A percentile compares a stretch with the other conserved stretches of the same genome.
Conservation (phyloP, 83 land plant species). For the Picea engelmannii region DNA sequence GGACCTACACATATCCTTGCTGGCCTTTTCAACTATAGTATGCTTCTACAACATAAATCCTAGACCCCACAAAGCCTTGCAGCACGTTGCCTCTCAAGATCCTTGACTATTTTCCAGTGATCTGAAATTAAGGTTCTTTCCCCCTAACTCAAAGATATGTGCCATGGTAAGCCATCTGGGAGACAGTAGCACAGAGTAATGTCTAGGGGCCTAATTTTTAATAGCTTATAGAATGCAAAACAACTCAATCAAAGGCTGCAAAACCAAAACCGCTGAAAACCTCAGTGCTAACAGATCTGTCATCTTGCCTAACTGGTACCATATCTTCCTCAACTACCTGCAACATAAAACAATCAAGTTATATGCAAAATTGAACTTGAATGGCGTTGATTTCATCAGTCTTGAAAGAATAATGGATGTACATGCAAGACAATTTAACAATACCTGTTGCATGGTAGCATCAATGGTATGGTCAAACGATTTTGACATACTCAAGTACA, state of each 20-base stretch:
- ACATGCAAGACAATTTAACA: no score
- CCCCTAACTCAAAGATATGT: constrained; percentile 69
- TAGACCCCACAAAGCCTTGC: constrained; percentile 26
- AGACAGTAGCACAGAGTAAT: not conserved
- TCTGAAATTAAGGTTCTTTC: constrained; percentile 58
- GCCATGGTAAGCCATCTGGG: constrained; percentile 89
- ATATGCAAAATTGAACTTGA: not conserved
- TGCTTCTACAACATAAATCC: not conserved
- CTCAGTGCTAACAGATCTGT: constrained; percentile 55
- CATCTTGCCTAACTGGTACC: constrained; percentile 75
- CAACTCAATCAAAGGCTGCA: not conserved
- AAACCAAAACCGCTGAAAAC: constrained; percentile 69
- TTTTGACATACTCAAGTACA: no score
- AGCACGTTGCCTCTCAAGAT: constrained; percentile 64
- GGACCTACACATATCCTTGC: no score
- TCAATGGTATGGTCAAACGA: no score
- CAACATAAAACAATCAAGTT: constrained; percentile 31
- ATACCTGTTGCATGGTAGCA: no score
- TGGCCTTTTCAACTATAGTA: no score
- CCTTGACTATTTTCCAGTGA: constrained; percentile 82
- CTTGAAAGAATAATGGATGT: not conserved
- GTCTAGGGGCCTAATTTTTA: not conserved
- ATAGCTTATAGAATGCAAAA: not conserved
- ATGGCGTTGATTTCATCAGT: not conserved
- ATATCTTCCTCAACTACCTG: constrained; percentile 84